phyloP scores from a whole-genome alignment of 2,329 filamentous ascomycete species.

The Venturiaceae sp. region DNA sequence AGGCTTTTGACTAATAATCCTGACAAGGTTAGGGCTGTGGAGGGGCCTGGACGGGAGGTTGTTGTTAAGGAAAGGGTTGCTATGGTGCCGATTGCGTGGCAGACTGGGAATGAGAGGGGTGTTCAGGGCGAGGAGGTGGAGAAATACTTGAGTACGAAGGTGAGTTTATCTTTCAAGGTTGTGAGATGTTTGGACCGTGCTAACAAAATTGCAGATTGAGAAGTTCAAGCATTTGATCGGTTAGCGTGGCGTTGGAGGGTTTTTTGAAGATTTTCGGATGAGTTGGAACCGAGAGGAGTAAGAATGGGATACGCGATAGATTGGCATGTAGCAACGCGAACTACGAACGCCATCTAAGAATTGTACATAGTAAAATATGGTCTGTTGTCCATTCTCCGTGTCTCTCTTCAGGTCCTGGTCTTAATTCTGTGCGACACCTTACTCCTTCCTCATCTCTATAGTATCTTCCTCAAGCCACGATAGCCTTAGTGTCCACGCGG shows the following conservation, averaged over 20 bases:
- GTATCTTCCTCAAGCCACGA: no score
- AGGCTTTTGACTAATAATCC: constrained; percentile 91
- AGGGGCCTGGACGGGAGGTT: constrained; percentile 82
- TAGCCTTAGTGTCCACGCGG: no score
- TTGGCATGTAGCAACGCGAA: no score
- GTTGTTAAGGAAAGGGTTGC: constrained; percentile 81
- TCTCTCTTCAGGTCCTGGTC: no score
- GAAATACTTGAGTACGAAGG: constrained; percentile 91
- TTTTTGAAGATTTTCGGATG: no score
- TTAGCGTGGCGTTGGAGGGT: background rate
- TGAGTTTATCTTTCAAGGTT: constrained; percentile 30
- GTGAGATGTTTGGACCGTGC: background rate
- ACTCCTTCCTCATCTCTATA: no score
- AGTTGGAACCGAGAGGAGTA: no score
- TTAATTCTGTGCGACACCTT: no score
- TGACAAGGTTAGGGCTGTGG: constrained; percentile 89
- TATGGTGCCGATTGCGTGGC: constrained; percentile 94
- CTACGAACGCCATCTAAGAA: no score
- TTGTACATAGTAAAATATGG: no score
- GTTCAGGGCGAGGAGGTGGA: constrained; percentile 84
- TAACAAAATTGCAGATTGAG: constrained; percentile 30
- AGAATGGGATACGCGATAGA: no score
- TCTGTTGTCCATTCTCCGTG: no score
- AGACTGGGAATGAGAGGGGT: constrained; percentile 63
- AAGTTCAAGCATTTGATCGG: constrained; percentile 44